Conservation (phyloP, 306 rosid species). For the Dryas alaskensis region DNA sequence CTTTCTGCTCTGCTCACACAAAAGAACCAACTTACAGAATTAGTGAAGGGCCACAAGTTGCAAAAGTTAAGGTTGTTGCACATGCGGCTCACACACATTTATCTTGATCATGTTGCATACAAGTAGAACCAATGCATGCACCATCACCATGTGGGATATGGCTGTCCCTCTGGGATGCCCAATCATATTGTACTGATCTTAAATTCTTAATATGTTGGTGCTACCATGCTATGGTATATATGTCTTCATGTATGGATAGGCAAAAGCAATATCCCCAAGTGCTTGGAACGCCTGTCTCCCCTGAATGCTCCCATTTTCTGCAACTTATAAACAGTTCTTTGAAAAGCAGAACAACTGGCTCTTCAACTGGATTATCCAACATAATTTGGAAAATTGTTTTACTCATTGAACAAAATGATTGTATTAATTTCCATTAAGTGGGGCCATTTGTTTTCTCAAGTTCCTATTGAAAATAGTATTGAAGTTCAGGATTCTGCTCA, state of each 20-base stretch:
- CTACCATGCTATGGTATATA: too few species aligned
- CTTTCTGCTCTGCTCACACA: conserved; percentile 42
- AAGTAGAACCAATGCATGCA: too few species aligned
- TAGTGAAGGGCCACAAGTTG: not conserved
- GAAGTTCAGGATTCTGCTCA: not conserved
- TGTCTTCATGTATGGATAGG: conserved; percentile 55
- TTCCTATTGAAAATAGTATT: too few species aligned
- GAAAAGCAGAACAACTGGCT: not conserved
- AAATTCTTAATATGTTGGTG: not conserved
- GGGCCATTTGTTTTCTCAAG: too few species aligned
- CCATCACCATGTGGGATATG: too few species aligned
- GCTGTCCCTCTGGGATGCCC: too few species aligned
- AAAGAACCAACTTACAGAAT: conserved; percentile 19
- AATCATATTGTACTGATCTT: too few species aligned
- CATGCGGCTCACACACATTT: conserved; percentile 19
- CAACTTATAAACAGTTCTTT: conserved; percentile 16
- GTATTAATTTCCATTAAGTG: too few species aligned
- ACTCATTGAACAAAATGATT: too few species aligned
- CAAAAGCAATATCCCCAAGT: conserved; percentile 80
- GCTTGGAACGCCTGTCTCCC: conserved; percentile 87
- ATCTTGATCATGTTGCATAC: not conserved
- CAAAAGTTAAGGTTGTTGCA: conserved; percentile 34
- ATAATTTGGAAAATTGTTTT: too few species aligned
- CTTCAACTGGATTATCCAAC: not conserved
- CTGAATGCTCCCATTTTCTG: conserved; percentile 67